Evolutionary conservation across 371 early-diverging fungal genomes (phyloP).

Genomic region (Mucor lusitanicus): DNA sequence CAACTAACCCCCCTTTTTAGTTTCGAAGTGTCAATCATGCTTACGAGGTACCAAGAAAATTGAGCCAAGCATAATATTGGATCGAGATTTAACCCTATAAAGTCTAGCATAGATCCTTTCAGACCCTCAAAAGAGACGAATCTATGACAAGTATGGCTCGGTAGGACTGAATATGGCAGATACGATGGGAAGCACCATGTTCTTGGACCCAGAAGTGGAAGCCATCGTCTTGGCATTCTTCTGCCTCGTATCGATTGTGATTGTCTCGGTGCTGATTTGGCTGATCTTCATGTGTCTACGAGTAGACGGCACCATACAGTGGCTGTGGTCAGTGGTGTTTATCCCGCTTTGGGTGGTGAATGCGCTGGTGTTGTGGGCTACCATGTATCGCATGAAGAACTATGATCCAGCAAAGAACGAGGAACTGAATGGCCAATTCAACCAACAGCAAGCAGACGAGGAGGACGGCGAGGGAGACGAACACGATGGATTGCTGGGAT

Average conservation of each 20-base stretch:
- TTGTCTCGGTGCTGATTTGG: conserved; percentile 72
- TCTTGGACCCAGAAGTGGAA: conserved; percentile 79
- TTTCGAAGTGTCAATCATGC: conserved; percentile 83
- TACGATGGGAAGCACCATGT: conserved; percentile 67
- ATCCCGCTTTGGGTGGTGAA: conserved; percentile 81
- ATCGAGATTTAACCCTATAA: not conserved
- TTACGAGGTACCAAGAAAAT: conserved; percentile 62
- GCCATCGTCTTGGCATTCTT: conserved; percentile 70
- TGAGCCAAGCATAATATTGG: not conserved
- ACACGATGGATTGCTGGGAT: conserved; percentile 11
- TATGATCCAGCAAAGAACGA: conserved; percentile 13
- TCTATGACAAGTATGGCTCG: conserved; percentile 89
- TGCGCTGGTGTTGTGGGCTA: conserved; percentile 40
- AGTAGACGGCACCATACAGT: conserved; percentile 67
- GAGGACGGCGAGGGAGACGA: conserved; percentile 27
- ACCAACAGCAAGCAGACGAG: conserved; percentile 23
- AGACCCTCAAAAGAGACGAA: conserved; percentile 74
- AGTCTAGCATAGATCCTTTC: conserved; percentile 37
- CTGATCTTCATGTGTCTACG: conserved; percentile 72
- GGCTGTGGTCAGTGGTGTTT: conserved; percentile 77
- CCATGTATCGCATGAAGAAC: conserved; percentile 27
- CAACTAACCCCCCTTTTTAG: conserved; percentile 23
- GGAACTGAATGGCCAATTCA: conserved; percentile 1
- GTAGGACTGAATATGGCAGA: conserved; percentile 82
- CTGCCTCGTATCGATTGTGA: conserved; percentile 51